phyloP scores from a whole-genome alignment of 225 moss, liverwort and hornwort genomes.

The Thuidium tamariscinum region DNA sequence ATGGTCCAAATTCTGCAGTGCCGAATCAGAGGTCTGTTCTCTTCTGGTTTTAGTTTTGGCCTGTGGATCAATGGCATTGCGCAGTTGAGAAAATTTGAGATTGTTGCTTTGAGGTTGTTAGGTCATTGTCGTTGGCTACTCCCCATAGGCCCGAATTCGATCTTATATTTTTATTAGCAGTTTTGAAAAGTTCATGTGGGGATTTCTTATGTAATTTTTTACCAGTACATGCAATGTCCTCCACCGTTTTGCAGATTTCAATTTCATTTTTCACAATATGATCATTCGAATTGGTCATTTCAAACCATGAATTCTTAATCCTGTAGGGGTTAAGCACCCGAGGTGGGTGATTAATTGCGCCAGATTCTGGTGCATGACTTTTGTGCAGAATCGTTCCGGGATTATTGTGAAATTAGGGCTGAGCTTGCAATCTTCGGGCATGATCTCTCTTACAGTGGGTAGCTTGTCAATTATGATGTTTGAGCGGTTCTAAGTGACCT shows the following conservation, averaged over 20 bases:
- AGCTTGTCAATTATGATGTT: background rate
- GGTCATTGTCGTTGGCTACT: background rate
- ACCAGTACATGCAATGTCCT: background rate
- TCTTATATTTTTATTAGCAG: background rate
- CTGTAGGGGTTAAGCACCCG: background rate
- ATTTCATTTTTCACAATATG: background rate
- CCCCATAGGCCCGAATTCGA: background rate
- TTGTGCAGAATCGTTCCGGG: background rate
- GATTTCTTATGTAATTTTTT: background rate
- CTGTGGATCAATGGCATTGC: background rate
- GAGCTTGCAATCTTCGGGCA: background rate
- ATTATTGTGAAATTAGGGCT: constrained; percentile 1
- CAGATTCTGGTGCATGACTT: background rate
- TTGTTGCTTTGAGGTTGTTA: background rate
- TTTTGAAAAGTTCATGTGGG: background rate
- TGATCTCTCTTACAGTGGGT: background rate
- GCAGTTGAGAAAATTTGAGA: background rate
- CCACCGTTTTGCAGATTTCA: background rate
- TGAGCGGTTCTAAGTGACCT: background rate
- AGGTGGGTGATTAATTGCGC: background rate
- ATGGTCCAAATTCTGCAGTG: background rate
- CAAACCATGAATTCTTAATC: background rate
- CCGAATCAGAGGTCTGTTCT: constrained; percentile 9
- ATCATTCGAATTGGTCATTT: background rate
- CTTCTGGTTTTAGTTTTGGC: background rate